Evolutionary conservation across 2,329 filamentous ascomycete species (phyloP).

Genomic region (Fusarium clavum): DNA sequence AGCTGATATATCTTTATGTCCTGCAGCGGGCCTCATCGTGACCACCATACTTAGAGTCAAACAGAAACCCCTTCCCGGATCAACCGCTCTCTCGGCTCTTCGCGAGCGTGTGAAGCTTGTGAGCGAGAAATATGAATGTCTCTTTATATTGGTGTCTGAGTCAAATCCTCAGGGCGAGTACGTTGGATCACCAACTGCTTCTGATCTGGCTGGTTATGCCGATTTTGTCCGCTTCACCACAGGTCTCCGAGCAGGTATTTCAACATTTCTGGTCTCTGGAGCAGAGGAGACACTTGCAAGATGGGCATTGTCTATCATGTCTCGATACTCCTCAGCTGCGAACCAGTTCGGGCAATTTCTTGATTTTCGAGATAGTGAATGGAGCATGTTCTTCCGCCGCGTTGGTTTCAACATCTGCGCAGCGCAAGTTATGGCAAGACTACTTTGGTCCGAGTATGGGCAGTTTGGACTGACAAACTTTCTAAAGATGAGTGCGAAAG

Average conservation of each 20-base stretch:
- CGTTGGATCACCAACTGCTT: conserved; percentile 51
- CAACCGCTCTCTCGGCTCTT: conserved; percentile 58
- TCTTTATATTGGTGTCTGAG: conserved; percentile 77
- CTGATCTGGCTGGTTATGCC: conserved; percentile 59
- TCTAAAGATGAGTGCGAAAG: conserved; percentile 45
- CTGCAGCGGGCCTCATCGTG: conserved; percentile 74
- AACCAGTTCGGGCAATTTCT: conserved; percentile 50
- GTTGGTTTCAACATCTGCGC: conserved; percentile 54
- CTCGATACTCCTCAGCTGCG: conserved; percentile 54
- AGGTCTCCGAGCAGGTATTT: conserved; percentile 54
- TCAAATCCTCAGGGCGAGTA: conserved; percentile 57
- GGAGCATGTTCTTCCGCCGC: conserved; percentile 52
- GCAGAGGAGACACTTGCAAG: conserved; percentile 61
- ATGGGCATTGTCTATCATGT: conserved; percentile 67
- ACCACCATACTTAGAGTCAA: conserved; percentile 78
- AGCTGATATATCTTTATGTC: conserved; percentile 79
- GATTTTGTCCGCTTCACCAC: conserved; percentile 64
- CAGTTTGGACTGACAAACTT: conserved; percentile 49
- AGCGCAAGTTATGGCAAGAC: conserved; percentile 50
- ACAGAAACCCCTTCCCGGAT: conserved; percentile 73
- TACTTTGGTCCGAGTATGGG: conserved; percentile 44
- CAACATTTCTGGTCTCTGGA: conserved; percentile 62
- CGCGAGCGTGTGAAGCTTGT: conserved; percentile 66
- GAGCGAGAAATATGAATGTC: conserved; percentile 70
- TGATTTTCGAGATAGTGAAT: conserved; percentile 56